phyloP scores from a whole-genome alignment of 2,329 filamentous ascomycete species.

The Nemania sp. region DNA sequence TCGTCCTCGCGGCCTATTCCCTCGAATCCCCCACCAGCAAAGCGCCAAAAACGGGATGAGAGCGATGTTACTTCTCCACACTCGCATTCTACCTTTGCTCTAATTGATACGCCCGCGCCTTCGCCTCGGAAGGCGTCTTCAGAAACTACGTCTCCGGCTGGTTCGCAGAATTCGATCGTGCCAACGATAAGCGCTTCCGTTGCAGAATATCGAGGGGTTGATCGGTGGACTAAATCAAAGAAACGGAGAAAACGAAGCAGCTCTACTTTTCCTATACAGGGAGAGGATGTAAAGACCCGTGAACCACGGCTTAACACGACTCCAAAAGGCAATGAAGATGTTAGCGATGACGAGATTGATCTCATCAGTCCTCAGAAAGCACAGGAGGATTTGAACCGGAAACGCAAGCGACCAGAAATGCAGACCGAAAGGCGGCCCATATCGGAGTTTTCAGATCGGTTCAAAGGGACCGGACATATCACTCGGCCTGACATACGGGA shows the following conservation, averaged over 20 bases:
- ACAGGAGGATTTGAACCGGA: background rate
- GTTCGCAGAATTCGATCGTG: conserved; percentile 27
- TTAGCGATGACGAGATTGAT: conserved; percentile 20
- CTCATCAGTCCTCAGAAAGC: conserved; percentile 3
- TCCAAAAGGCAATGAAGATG: background rate
- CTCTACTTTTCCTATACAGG: background rate
- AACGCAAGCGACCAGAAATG: background rate
- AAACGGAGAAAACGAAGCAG: conserved; percentile 3
- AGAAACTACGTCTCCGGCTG: conserved; percentile 25
- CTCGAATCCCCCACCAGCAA: conserved; percentile 24
- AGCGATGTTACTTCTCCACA: conserved; percentile 7
- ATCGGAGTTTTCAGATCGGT: background rate
- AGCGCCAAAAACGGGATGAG: conserved; percentile 30
- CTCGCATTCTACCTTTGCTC: conserved; percentile 22
- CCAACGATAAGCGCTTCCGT: conserved; percentile 21
- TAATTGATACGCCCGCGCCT: background rate
- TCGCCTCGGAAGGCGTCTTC: conserved; percentile 28
- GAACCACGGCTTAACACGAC: background rate
- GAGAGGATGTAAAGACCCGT: background rate
- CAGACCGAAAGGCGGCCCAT: background rate
- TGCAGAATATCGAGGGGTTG: conserved; percentile 16
- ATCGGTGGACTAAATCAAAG: conserved; percentile 3
- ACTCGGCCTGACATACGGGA: background rate
- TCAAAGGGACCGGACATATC: background rate
- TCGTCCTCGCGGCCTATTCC: conserved; percentile 6